A percentile compares a stretch with the other conserved stretches of the same genome.
These are phyloP conservation scores for Erigeron philadelphicus DNA, from an alignment of 140 eudicot species.

Conservation along the genomic window DNA sequence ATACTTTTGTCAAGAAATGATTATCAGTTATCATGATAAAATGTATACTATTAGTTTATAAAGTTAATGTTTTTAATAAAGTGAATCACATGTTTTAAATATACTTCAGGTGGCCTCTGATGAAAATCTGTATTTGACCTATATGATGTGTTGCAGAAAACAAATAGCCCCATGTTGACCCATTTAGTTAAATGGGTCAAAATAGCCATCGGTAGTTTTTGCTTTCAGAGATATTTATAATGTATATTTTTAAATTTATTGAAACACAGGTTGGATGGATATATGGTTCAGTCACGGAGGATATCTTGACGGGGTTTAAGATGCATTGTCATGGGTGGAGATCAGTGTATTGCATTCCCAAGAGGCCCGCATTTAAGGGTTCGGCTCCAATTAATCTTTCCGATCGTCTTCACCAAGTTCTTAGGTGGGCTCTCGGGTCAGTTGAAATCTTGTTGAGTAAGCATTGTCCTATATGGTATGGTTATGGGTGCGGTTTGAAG, in stretches of 20 bases:
- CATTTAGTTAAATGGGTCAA: neutral
- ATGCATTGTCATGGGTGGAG: constrained; percentile 91
- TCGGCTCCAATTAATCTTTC: constrained; percentile 81
- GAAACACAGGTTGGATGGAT: constrained; percentile 67
- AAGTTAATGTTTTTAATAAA: neutral
- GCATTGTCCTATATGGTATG: constrained; percentile 78
- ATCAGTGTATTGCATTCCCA: constrained; percentile 69
- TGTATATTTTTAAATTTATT: constrained; percentile 13
- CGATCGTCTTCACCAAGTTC: constrained; percentile 80
- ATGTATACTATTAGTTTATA: neutral
- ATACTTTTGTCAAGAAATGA: neutral
- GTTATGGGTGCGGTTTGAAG: constrained; percentile 72
- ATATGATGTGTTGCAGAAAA: neutral
- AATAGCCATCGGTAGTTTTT: neutral
- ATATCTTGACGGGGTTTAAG: constrained; percentile 70
- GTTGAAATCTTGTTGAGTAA: constrained; percentile 66
- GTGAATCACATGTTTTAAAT: neutral
- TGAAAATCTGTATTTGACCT: neutral
- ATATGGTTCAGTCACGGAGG: constrained; percentile 75
- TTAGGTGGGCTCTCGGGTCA: constrained; percentile 77
- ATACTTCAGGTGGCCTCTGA: neutral
- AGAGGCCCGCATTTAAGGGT: constrained; percentile 71
- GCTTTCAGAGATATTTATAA: neutral
- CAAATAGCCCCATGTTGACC: neutral
- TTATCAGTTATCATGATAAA: neutral